Percentiles rank a stretch among this genome's conserved stretches.
Conservation (phyloP, 1,284 basidiomycete species). For the Pascua guehoae region DNA sequence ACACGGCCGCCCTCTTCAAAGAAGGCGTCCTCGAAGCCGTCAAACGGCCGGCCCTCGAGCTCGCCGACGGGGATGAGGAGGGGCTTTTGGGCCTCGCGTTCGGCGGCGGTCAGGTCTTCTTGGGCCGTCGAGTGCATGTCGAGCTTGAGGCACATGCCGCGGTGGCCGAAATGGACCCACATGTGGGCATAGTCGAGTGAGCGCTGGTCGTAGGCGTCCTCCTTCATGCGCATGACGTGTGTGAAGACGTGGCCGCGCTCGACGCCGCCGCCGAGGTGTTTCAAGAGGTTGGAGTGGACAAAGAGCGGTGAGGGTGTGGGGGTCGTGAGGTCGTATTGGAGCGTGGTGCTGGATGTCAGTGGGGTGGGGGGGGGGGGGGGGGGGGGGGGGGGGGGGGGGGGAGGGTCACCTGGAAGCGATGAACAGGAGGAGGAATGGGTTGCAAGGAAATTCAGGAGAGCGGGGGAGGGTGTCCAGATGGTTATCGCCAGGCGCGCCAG, state of each 20-base stretch:
- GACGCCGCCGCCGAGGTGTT: slow-evolving; percentile 37
- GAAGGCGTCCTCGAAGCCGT: slow-evolving; percentile 43
- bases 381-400: no score
- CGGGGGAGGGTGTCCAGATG: no score
- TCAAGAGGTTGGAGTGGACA: slow-evolving; percentile 51
- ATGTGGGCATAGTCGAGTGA: slow-evolving; percentile 39
- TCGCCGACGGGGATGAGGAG: slow-evolving; percentile 22
- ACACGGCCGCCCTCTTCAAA: slow-evolving; percentile 41
- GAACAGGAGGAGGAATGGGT: no score
- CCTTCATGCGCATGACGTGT: slow-evolving; percentile 39
- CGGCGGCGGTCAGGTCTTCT: neutral
- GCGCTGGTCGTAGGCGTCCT: slow-evolving; percentile 27
- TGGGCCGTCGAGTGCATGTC: neutral
- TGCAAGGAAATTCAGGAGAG: no score
- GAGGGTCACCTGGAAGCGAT: no score
- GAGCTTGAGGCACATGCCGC: slow-evolving; percentile 48
- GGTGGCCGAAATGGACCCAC: slow-evolving; percentile 41
- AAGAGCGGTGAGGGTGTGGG: slow-evolving; percentile 30
- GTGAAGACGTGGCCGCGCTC: slow-evolving; percentile 33
- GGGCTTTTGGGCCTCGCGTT: slow-evolving; percentile 1
- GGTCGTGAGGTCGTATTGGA: slow-evolving; percentile 44
- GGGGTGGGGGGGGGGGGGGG: no score
- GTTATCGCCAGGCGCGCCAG: no score
- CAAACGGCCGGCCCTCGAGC: slow-evolving; percentile 19
- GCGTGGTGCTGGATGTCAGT: slow-evolving; percentile 21